Evolutionary conservation across 345 rosid genomes (phyloP), one percentile per base, ranked within the genome.

Genomic region (Cardiospermum halicacabum): DNA sequence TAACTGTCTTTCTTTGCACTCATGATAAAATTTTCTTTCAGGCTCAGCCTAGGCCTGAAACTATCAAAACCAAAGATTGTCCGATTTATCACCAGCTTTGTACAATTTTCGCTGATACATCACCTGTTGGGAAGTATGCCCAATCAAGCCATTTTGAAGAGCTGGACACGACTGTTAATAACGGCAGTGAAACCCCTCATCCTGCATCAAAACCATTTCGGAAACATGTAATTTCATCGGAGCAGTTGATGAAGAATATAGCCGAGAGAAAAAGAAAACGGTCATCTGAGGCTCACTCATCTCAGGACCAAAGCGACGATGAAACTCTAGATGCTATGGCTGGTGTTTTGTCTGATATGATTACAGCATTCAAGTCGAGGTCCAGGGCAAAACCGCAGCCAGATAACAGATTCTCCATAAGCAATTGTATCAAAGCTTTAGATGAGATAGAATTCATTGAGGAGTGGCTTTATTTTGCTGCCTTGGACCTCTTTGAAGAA

Each of bases 81-180:
- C 87, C 88, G n/a, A 88, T 91, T 56, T 88, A 82, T 39, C 88
- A 83, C 18, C 96, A 91, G 74, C 84, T 91, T 36, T 77, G 87
- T 69, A 65, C 78, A 25, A 91, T 91, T 55, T 91, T 86, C 72
- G 69, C 73, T 9, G 92, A 91, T 67, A 68, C 84, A 64, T 82
- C 83, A 21, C 75, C 74, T 22, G 85, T 81, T 59, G 97, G 97
- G 37, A 85, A 77, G 65, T 91, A 86, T 70, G 97, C 97, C 60
- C 96, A 85, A 74, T 91, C 97, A 36, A 91, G 96, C 75, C 92
- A 89, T 72, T 91, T 86, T 64, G 90, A 86, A 65, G 89, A 80
- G 8, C 69, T 83, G 64, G 89, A 83, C n/a, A 83, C 82, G 69
- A 49, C 86, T 19, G 51, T 70, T 45, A 69, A 73, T 53, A 78